phyloP scores from a whole-genome alignment of 768 basidiomycete genomes.

The Hemileccinum rubropunctum region DNA sequence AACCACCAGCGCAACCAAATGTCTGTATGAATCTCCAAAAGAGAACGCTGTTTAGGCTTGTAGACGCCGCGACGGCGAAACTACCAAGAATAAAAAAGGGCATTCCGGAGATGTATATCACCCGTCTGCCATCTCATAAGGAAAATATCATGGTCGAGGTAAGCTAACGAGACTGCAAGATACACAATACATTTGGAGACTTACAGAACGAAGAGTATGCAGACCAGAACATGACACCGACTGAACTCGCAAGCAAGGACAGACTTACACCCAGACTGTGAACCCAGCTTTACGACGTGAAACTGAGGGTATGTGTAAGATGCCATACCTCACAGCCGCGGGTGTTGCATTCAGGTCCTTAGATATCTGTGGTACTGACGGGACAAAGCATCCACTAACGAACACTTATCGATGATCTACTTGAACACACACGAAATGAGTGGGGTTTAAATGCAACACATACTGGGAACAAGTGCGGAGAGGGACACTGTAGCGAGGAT shows the following conservation, averaged over 20 bases:
- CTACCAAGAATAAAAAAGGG: conserved; percentile 60
- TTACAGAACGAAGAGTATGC: conserved; percentile 50
- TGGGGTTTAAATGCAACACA: conserved; percentile 13
- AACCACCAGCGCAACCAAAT: conserved; percentile 57
- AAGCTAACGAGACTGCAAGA: not conserved
- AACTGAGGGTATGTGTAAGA: not conserved
- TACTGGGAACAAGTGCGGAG: conserved; percentile 63
- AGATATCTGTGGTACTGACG: conserved; percentile 72
- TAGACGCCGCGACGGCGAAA: conserved; percentile 53
- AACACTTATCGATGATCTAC: conserved; percentile 46
- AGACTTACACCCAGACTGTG: conserved; percentile 49
- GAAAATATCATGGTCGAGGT: not conserved
- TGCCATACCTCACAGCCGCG: conserved; percentile 53
- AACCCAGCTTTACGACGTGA: not conserved
- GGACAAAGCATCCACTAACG: conserved; percentile 66
- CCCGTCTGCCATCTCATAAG: conserved; percentile 58
- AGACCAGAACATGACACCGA: conserved; percentile 52
- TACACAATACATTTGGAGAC: conserved; percentile 11
- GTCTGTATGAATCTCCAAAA: conserved; percentile 67
- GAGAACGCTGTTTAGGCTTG: conserved; percentile 44
- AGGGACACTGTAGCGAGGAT: conserved; percentile 59
- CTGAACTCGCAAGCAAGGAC: conserved; percentile 45
- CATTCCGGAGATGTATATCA: conserved; percentile 55
- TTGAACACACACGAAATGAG: not conserved
- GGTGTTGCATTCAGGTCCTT: conserved; percentile 58